Base-by-base conservation (phyloP, 306 rosid genomes). In the Prosopis cineraria region DNA sequence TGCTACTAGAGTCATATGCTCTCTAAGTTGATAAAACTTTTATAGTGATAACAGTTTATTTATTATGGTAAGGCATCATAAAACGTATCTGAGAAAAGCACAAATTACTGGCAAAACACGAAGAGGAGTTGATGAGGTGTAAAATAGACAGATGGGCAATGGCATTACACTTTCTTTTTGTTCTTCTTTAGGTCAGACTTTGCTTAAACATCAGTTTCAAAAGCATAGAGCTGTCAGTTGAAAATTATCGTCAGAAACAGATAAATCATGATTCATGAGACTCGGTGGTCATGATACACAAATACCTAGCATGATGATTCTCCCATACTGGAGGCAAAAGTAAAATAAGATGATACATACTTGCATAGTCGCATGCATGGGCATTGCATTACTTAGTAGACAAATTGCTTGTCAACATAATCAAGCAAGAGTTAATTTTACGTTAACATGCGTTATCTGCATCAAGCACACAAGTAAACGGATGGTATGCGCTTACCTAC, bases 401-500 rank as follows among this genome's bases (percentile, higher is more conserved):
- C 64, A 82, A 56, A 41, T 39, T 27, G 62, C 79, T 52, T 10
- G 41, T 37, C 67, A 70, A 20, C 58, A 80, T 71, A 72, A 34
- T 39, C 1, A 58, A 47, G 56, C 30, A 68, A 20, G 52, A 44
- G 59, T 75, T n/a, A 39, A 39, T 37, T 10, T 5, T 11, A 16
- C 58, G 31, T 53, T 68, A 66, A 68, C n/a, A 36, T 37, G 40
- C 44, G 79, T 66, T 70, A 48, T 67, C 50, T 33, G 72, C 73
- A 70, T 56, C 81, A 74, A 60, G 56, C 72, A 78, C 29, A 72
- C 12, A 80, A 17, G n/a, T 20, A 75, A 72, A 74, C 16, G 72
- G 20, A 40, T 6, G 22, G 52, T 20, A 45, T 40, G 12, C 52
- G 10, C 78, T 60, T 77, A 88, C 90, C 96, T 96, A 96, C 69